Percentiles rank a stretch among this genome's conserved stretches.
phyloP scores from a whole-genome alignment of 1,139 yeast genomes.

The Yamadazyma taylorii region DNA sequence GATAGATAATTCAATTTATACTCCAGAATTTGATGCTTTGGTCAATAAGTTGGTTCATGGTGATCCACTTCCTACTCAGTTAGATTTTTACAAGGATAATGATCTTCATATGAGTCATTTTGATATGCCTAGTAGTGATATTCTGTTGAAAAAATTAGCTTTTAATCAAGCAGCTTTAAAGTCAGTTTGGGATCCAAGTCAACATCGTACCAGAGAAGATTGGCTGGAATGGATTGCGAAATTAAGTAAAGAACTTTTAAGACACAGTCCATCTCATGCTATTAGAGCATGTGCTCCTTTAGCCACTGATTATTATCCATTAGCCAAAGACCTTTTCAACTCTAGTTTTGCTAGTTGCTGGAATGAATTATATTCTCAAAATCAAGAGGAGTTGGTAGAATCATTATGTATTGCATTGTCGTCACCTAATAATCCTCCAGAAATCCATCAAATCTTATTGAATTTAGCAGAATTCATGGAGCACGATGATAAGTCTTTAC shows the following conservation, averaged over 20 bases:
- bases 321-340: conserved; percentile 89
- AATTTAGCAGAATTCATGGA: conserved; percentile 97
- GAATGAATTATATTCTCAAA: conserved; percentile 89
- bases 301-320: conserved; percentile 84
- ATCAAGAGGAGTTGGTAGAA: conserved; percentile 86
- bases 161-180: conserved; percentile 76
- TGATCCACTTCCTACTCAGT: conserved; percentile 84
- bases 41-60: conserved; percentile 77
- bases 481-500: conserved; percentile 92
- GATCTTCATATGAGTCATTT: conserved; percentile 51
- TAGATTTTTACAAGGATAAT: conserved; percentile 68
- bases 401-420: conserved; percentile 85
- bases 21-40: conserved; percentile 76
- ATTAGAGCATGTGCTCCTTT: conserved; percentile 89
- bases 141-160: conserved; percentile 73
- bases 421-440: conserved; percentile 93
- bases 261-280: conserved; percentile 94
- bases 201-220: conserved; percentile 86
- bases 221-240: conserved; percentile 98
- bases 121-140: conserved; percentile 65
- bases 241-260: conserved; percentile 78
- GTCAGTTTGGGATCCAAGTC: conserved; percentile 90
- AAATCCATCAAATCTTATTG: conserved; percentile 83
- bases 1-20: conserved; percentile 62
- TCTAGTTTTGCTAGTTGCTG: conserved; percentile 96